Conservation (phyloP, 306 rosid species). For the Cicer judaicum region DNA sequence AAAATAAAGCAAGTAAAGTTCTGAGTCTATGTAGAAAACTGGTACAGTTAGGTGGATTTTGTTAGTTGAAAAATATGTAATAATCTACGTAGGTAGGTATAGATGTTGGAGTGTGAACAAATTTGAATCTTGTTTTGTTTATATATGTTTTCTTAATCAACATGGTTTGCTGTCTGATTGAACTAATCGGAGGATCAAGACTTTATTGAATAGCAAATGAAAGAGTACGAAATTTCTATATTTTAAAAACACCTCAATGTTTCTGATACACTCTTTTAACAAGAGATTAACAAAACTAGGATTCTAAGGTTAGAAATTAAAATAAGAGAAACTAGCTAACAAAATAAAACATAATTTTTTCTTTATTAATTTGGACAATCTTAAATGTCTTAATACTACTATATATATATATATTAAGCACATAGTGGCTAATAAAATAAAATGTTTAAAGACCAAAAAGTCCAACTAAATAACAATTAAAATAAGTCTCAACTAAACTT, state of each 20-base stretch:
- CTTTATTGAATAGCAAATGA: neutral
- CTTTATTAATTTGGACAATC: too few species aligned
- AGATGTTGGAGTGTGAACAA: slow-evolving; percentile 21
- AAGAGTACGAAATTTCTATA: neutral
- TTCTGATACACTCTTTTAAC: neutral
- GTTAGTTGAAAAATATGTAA: neutral
- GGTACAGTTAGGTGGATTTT: slow-evolving; percentile 12
- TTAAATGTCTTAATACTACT: too few species aligned
- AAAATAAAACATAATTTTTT: too few species aligned
- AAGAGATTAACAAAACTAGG: too few species aligned
- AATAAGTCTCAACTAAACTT: too few species aligned
- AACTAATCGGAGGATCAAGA: neutral
- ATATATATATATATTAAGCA: too few species aligned
- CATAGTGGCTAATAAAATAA: too few species aligned
- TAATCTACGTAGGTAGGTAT: slow-evolving; percentile 1
- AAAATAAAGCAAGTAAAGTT: neutral
- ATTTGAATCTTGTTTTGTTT: neutral
- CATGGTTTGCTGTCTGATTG: neutral
- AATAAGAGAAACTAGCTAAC: too few species aligned
- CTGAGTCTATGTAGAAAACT: neutral
- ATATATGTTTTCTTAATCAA: slow-evolving; percentile 19
- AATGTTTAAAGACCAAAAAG: too few species aligned
- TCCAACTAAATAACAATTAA: too few species aligned
- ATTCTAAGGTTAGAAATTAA: too few species aligned
- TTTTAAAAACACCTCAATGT: neutral